Base-by-base conservation (phyloP, 2,329 filamentous ascomycete species). In the Gaeumannomyces sp. region DNA sequence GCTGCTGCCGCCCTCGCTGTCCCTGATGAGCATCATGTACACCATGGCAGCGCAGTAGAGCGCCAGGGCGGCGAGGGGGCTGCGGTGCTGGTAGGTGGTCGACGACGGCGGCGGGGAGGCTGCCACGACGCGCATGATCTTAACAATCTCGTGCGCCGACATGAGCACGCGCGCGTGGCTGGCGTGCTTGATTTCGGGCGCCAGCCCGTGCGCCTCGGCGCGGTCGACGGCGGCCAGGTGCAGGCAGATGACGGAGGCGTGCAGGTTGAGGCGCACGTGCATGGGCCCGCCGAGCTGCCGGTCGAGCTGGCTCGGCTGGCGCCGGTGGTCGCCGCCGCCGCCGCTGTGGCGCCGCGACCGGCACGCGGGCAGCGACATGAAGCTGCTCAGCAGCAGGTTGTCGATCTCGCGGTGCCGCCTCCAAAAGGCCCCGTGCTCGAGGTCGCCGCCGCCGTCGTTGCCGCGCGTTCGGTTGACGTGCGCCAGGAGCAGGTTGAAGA, bases 171-270 rank as follows among this genome's bases (percentile, higher is more conserved):
- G 84, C 33, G 86, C 81, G 69, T 91, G 87, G 71, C 91, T 93
- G 65, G 89, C 85, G 19, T 86, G 84, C 65, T 87, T 87, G 33
- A 95, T 83, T 35, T 83, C 81, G 1, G 83, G 79, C 0, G 88
- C 83, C 64, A 96, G 77, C 2, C 84, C 82, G 72, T 93, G 83
- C 71, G 88, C 89, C 64, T 93, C 89, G 0, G 89, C 89, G 72
- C 91, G 93, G 76, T 93, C 92, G 11, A 95, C 88, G 1, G 93
- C 93, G 1, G 92, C 91, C 75, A 96, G 92, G 72, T 97, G 93
- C 6, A 97, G 80, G 73, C 92, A 96, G 64, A 97, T 97, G 11
- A 90, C 85, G 1, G 91, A 89, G 0, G 93, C 92, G 72, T 97
- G 93, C 3, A 97, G 85, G 72, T 91, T 93, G 80, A 97, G 89